Evolutionary conservation across 805 yeast species (phyloP), one percentile per base, ranked within the genome.

Genomic region (Scheffersomyces stipitis): DNA sequence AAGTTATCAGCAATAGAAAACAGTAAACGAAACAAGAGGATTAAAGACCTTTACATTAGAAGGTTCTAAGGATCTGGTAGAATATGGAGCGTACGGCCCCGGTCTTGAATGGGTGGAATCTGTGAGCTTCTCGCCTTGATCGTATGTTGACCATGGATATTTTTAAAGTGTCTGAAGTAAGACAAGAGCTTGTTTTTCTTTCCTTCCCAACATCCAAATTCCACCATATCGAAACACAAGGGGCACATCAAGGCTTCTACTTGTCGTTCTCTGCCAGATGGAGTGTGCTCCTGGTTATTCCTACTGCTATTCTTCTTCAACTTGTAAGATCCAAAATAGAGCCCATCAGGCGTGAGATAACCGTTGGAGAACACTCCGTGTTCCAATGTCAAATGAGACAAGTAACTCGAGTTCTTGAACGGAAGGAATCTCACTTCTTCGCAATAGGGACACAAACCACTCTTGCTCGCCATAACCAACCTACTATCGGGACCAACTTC

Each of bases 391-490:
- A 62, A 43, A 39, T 62, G 68, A 4, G 64, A 54, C 5, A 61
- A 50, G 37, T 62, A 62, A 29, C 58, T 53, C 5, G 62, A 55
- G 45, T 62, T 62, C 37, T 61, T 61, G 42, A 58, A 53, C 2
- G 64, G 63, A 15, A 55, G 45, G 36, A 62, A 62, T 37, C 52
- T 51, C 14, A 62, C 53, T 14, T 40, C 37, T 14, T 52, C 53
- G 32, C 67, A 62, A 36, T 58, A 62, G 1, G 64, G 56, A 46
- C 67, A 62, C 37, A 60, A 37, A 18, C 66, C 68, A 31, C 64
- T 56, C 30, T 58, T 59, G 37, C 56, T 47, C 28, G 53, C 56
- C 33, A 51, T 51, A 17, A 56, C 43, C 13, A 41, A 36, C 5
- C 45, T 33, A 0, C 62, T 58, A 6, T 34, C 31, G 3, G 31